Conservation (phyloP, 805 yeast genomes). For the Lachancea cidri region DNA sequence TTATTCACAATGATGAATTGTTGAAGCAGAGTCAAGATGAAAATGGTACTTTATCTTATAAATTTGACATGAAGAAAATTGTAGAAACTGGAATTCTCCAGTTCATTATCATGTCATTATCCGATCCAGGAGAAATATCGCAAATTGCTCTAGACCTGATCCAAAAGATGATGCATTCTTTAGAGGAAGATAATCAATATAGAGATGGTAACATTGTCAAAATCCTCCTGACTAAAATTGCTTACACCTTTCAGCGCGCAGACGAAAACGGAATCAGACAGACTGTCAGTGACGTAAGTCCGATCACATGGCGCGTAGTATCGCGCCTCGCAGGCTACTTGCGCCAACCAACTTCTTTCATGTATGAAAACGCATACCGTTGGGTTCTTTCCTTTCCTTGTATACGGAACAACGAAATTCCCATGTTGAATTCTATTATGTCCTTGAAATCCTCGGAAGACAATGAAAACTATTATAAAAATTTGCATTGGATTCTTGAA, state of each 20-base stretch:
- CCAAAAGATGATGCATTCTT: constrained; percentile 38
- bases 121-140: constrained; percentile 24
- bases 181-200: constrained; percentile 40
- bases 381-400: constrained; percentile 51
- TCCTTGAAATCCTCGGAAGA: constrained; percentile 25
- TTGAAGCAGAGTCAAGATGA: constrained; percentile 36
- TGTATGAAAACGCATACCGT: constrained; percentile 66
- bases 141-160: constrained; percentile 42
- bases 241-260: constrained; percentile 29
- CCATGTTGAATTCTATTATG: constrained; percentile 35
- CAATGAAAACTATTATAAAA: constrained; percentile 49
- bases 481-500: constrained; percentile 61
- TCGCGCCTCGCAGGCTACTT: constrained; percentile 55
- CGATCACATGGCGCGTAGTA: constrained; percentile 49
- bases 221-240: constrained; percentile 43
- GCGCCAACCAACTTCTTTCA: constrained; percentile 62
- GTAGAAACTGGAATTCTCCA: constrained; percentile 51
- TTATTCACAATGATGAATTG: constrained; percentile 62
- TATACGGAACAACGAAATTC: constrained; percentile 39
- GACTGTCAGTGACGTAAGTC: constrained; percentile 30
- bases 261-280: constrained; percentile 14
- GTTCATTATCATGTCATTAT: constrained; percentile 43
- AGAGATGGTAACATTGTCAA: constrained; percentile 55
- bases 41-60: constrained; percentile 21
- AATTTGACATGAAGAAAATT: constrained; percentile 50